These are phyloP conservation scores for Immersiporthe knoxdaviesiana DNA, from an alignment of 2,329 filamentous ascomycete genomes.

Conservation along the genomic window DNA sequence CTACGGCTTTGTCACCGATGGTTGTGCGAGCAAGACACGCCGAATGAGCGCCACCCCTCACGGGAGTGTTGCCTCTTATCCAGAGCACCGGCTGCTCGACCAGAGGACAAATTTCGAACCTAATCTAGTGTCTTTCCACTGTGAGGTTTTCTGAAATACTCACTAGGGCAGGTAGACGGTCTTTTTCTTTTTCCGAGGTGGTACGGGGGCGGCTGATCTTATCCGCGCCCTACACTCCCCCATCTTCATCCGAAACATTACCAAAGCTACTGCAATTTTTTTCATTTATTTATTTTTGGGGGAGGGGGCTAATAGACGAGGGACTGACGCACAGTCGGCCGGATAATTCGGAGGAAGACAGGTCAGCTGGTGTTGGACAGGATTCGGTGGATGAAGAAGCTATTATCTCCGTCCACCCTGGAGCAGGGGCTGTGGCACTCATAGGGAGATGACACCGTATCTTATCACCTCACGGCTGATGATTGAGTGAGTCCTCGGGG, in stretches of 20 bases:
- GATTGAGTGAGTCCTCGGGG: not conserved
- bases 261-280: not conserved
- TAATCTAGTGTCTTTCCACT: not conserved
- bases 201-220: not conserved
- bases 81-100: not conserved
- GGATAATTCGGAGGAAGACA: conserved; percentile 1
- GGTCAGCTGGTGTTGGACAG: not conserved
- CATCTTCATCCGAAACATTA: not conserved
- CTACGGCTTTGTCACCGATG: not conserved
- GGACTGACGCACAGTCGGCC: not conserved
- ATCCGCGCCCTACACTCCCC: not conserved
- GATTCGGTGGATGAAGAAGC: conserved; percentile 4
- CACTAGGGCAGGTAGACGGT: not conserved
- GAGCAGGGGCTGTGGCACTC: not conserved
- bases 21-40: not conserved
- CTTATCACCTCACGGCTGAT: not conserved
- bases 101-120: not conserved
- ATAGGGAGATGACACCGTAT: not conserved
- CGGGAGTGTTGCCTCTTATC: not conserved
- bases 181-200: not conserved
- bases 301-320: not conserved
- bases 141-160: not conserved
- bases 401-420: not conserved
- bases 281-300: too few relatives aligned
- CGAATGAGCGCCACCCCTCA: not conserved